A percentile compares a stretch with the other conserved stretches of the same genome.
phyloP scores from a whole-genome alignment of 1,284 basidiomycete species.

The Afroboletus lepidellus region DNA sequence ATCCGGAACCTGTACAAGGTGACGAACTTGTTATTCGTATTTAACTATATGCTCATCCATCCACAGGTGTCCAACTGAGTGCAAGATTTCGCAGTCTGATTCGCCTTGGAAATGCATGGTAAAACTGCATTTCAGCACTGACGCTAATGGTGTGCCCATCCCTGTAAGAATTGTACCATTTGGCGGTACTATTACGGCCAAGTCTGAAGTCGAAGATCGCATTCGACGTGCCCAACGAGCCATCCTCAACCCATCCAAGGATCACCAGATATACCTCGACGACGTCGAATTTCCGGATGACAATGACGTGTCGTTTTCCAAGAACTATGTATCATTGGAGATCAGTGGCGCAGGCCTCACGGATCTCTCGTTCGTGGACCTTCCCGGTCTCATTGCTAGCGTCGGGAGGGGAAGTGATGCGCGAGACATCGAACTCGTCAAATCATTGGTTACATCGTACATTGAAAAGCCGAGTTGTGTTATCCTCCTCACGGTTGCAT shows the following conservation, averaged over 20 bases:
- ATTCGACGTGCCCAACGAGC: slow-evolving; percentile 71
- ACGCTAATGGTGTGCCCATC: slow-evolving; percentile 42
- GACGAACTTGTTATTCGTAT: neutral
- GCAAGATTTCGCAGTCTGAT: slow-evolving; percentile 49
- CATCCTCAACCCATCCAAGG: slow-evolving; percentile 58
- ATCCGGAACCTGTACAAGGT: slow-evolving; percentile 67
- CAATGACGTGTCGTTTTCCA: slow-evolving; percentile 47
- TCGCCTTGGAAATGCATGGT: slow-evolving; percentile 60
- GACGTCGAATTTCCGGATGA: slow-evolving; percentile 34
- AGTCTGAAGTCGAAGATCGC: slow-evolving; percentile 57
- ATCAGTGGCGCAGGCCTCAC: slow-evolving; percentile 47
- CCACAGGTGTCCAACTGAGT: slow-evolving; percentile 70
- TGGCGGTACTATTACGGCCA: slow-evolving; percentile 51
- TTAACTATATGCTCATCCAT: neutral
- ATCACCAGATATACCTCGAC: slow-evolving; percentile 39
- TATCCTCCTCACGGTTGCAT: slow-evolving; percentile 68
- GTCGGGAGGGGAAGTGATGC: slow-evolving; percentile 48
- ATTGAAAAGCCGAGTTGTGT: slow-evolving; percentile 65
- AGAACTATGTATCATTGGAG: neutral
- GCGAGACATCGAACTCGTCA: slow-evolving; percentile 62
- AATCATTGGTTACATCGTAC: slow-evolving; percentile 55
- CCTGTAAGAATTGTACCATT: slow-evolving; percentile 46
- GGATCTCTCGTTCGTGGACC: slow-evolving; percentile 64
- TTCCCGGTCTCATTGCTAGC: slow-evolving; percentile 62
- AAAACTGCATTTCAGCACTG: slow-evolving; percentile 51